phyloP scores from a whole-genome alignment of 192 early-diverging fungal species.

The Lobosporangium transversale region DNA sequence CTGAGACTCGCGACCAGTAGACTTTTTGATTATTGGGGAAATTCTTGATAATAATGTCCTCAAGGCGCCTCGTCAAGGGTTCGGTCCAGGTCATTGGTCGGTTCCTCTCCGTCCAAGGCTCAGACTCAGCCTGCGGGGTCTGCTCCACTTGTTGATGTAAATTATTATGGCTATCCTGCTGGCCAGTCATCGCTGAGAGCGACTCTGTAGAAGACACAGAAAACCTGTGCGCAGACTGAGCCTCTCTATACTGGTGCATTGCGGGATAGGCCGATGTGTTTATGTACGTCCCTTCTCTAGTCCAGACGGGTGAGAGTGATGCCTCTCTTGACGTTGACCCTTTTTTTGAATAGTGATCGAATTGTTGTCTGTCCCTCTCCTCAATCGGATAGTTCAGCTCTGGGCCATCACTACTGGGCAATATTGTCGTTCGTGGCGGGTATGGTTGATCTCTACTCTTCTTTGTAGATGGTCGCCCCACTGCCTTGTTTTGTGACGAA shows the following conservation, averaged over 20 bases:
- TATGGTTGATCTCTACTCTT: constrained; percentile 8
- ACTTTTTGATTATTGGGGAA: constrained; percentile 26
- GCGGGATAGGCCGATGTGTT: not conserved
- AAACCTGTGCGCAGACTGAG: not conserved
- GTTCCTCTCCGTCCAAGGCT: constrained; percentile 18
- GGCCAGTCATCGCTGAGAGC: not conserved
- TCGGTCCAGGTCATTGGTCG: constrained; percentile 47
- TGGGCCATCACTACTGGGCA: not conserved
- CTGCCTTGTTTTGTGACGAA: not conserved
- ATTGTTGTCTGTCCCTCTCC: not conserved
- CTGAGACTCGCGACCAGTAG: constrained; percentile 29
- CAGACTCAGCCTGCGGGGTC: not conserved
- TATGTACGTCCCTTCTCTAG: not conserved
- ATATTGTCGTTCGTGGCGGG: not conserved
- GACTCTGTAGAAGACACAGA: constrained; percentile 18
- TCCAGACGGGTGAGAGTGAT: constrained; percentile 13
- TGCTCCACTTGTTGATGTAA: not conserved
- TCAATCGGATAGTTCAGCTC: not conserved
- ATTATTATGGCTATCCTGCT: not conserved
- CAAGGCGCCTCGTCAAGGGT: constrained; percentile 21
- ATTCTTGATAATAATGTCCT: constrained; percentile 21
- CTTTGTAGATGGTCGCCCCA: not conserved
- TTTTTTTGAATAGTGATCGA: constrained; percentile 2
- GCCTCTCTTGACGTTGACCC: constrained; percentile 4
- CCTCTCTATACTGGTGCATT: not conserved